Base-by-base conservation (phyloP, 306 rosid species). In the Rosa multiflora region DNA sequence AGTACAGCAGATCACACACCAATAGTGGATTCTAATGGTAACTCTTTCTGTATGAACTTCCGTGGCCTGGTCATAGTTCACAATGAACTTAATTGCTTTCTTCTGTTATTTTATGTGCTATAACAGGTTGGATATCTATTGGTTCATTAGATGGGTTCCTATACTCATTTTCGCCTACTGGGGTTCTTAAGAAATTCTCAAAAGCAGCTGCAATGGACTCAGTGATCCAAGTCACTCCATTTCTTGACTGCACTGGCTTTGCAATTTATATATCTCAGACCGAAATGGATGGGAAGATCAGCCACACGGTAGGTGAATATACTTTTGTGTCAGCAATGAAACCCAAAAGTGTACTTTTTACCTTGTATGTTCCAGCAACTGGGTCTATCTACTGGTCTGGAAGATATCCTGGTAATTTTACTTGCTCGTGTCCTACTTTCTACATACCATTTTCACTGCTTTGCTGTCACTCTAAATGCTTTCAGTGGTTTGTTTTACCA, bases 171-270 rank as follows among this genome's bases (percentile, higher is more conserved):
- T 93, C 98, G 20, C 97, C 94, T 11, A 78, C 84, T 10, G 97
- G 97, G 70, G 53, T 74, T 61, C 90, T 89, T 26, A 83, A 83
- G 83, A 91, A 88, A 86, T 88, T 93, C 81, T 88, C 97, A 6
- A 89, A 91, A 86, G 74, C 56, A 78, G 68, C 85, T 73, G 52
- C 82, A 0, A 70, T 72, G 23, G 81, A 88, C 66, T 74, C 79
- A 55, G 88, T 85, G 51, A 78, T 91, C 82, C 97, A 87, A 88
- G 92, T 84, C 72, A 76, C 73, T 76, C 92, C 97, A 73, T 58
- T 82, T 55, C 93, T 91, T 67, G 94, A 93, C 78, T 93, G 98
- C 87, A 91, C 93, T 32, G 97, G 98, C 82, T 89, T 66, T 87
- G 91, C 92, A 70, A 70, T 93, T 67, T 91, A 88, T 59, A 67